Percentiles rank a stretch among this genome's conserved stretches.
phyloP scores from a whole-genome alignment of 768 basidiomycete species.

The Lactarius tabidus region DNA sequence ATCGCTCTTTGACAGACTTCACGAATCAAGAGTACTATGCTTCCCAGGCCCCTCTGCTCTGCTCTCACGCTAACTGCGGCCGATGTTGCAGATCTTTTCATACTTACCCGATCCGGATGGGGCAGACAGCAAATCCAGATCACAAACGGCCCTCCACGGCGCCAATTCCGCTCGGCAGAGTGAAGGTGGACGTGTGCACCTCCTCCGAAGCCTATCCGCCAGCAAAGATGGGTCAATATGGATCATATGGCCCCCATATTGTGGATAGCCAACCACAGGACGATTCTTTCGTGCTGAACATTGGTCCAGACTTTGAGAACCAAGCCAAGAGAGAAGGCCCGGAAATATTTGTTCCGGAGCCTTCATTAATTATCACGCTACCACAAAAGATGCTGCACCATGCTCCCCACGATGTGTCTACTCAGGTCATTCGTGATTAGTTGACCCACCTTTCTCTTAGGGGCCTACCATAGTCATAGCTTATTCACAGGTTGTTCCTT shows the following conservation, averaged over 20 bases:
- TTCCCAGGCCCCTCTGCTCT: not conserved
- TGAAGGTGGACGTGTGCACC: slow-evolving; percentile 7
- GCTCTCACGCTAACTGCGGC: not conserved
- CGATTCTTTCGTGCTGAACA: not conserved
- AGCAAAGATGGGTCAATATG: not conserved
- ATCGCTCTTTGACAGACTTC: slow-evolving; percentile 2
- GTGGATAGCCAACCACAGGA: not conserved
- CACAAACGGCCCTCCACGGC: not conserved
- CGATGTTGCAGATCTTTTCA: not conserved
- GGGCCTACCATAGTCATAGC: no score
- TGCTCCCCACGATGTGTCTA: not conserved
- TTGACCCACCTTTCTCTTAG: no score
- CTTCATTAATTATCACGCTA: not conserved
- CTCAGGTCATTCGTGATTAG: no score
- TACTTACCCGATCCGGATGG: not conserved
- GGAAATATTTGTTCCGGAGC: no score
- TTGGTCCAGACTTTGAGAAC: no score
- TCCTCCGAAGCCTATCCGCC: not conserved
- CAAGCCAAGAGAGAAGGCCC: no score
- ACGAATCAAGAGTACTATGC: not conserved
- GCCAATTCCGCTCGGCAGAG: not conserved
- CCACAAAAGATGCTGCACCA: not conserved
- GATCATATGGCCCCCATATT: not conserved
- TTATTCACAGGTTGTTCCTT: no score
- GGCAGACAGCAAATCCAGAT: not conserved